phyloP scores from a whole-genome alignment of 1,284 basidiomycete species.

The Coniferiporia sulphurascens region DNA sequence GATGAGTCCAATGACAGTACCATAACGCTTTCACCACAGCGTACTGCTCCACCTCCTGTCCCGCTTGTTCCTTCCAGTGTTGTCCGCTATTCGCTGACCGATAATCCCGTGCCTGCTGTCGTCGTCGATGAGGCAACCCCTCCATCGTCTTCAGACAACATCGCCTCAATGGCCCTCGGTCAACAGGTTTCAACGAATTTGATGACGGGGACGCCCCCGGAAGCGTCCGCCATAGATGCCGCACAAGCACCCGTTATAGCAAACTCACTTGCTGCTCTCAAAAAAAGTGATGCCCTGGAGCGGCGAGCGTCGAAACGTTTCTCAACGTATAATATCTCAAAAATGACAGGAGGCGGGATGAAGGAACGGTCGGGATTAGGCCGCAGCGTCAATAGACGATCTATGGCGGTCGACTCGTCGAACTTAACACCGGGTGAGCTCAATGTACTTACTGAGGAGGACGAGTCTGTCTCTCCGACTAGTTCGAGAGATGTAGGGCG shows the following conservation, averaged over 20 bases:
- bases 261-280: conserved; percentile 83
- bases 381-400: conserved; percentile 51
- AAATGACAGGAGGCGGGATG: conserved; percentile 71
- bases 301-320: conserved; percentile 94
- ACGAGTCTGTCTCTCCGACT: conserved; percentile 36
- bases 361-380: conserved; percentile 34
- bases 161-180: conserved; percentile 8
- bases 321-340: conserved; percentile 93
- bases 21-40: conserved; percentile 24
- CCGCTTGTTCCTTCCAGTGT: conserved; percentile 50
- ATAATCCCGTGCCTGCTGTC: conserved; percentile 50
- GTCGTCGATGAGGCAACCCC: conserved; percentile 51
- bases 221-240: conserved; percentile 38
- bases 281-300: conserved; percentile 83
- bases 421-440: conserved; percentile 63
- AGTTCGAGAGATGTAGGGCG: conserved; percentile 24
- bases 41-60: conserved; percentile 28
- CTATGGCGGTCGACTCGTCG: conserved; percentile 52
- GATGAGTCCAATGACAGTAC: conserved; percentile 25
- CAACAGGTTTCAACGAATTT: conserved; percentile 20
- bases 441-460: conserved; percentile 63
- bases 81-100: conserved; percentile 73
- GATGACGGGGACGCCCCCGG: conserved; percentile 25
- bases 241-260: conserved; percentile 61
- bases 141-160: conserved; percentile 16